Evolutionary conservation across 768 basidiomycete species (phyloP).

Genomic region (Russula brevipes): DNA sequence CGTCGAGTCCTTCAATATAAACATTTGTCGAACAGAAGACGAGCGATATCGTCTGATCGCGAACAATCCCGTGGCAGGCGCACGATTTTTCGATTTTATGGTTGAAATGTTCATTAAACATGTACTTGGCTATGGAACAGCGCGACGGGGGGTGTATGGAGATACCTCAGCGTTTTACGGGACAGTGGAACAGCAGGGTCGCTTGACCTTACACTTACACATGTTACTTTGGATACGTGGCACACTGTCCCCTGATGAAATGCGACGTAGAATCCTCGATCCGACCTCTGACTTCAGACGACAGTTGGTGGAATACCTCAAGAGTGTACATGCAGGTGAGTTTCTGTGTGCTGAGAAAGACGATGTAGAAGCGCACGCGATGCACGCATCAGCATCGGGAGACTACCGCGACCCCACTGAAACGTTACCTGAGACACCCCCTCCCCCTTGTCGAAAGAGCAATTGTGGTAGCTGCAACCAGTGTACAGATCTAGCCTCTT

Average conservation of each 20-base stretch:
- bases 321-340: not conserved
- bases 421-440: too few species aligned
- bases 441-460: too few species aligned
- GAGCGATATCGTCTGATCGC: not conserved
- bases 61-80: not conserved
- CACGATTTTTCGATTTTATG: not conserved
- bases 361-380: too few species aligned
- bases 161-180: not conserved
- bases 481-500: too few species aligned
- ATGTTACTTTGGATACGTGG: not conserved
- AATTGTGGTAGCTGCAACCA: too few species aligned
- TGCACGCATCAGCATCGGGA: too few species aligned
- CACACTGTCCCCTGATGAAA: not conserved
- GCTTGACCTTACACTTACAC: not conserved
- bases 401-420: too few species aligned
- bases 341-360: too few species aligned
- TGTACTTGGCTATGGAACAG: not conserved
- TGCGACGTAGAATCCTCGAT: not conserved
- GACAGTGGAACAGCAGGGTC: not conserved
- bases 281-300: not conserved
- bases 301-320: not conserved
- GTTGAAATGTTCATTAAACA: not conserved
- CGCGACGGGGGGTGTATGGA: not conserved
- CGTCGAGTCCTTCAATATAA: not conserved
- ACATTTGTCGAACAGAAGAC: not conserved